A percentile compares a stretch with the other conserved stretches of the same genome.
phyloP scores from a whole-genome alignment of 2,329 filamentous ascomycete species.

The Cercospora berteroae region DNA sequence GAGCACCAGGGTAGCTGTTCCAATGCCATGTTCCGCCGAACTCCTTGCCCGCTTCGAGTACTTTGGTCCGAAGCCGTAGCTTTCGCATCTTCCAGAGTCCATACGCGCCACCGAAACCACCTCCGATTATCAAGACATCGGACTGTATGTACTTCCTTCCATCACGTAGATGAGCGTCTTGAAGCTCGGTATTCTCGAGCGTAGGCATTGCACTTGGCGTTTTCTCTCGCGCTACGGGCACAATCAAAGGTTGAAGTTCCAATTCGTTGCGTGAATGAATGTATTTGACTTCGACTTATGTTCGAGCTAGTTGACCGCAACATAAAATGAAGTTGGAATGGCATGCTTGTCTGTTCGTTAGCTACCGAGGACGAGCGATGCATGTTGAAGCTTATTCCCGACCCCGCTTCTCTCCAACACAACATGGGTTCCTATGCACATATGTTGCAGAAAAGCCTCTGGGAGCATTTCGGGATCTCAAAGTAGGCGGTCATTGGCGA shows the following conservation, averaged over 20 bases:
- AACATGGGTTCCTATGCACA: too few relatives aligned
- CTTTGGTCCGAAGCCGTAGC: neutral
- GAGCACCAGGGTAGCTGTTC: conserved; percentile 42
- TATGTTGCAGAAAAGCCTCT: too few relatives aligned
- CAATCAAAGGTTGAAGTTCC: too few relatives aligned
- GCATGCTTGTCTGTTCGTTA: neutral
- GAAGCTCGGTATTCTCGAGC: neutral
- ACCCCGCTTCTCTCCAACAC: neutral
- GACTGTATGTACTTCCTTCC: neutral
- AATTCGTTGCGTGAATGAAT: too few relatives aligned
- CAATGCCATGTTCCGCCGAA: conserved; percentile 39
- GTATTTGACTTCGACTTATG: too few relatives aligned
- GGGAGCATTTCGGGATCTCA: too few relatives aligned
- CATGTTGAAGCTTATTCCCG: neutral
- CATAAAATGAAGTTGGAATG: too few relatives aligned
- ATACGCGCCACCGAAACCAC: neutral
- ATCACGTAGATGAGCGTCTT: neutral
- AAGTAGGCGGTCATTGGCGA: too few relatives aligned
- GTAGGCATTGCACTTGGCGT: neutral
- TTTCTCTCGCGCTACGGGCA: too few relatives aligned
- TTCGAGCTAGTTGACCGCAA: too few relatives aligned
- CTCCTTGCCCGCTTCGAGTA: neutral
- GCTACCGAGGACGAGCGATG: neutral
- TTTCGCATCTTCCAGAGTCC: neutral
- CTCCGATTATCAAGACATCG: neutral